phyloP scores from a whole-genome alignment of 1,284 basidiomycete species.

The Cryptococcus sp. region DNA sequence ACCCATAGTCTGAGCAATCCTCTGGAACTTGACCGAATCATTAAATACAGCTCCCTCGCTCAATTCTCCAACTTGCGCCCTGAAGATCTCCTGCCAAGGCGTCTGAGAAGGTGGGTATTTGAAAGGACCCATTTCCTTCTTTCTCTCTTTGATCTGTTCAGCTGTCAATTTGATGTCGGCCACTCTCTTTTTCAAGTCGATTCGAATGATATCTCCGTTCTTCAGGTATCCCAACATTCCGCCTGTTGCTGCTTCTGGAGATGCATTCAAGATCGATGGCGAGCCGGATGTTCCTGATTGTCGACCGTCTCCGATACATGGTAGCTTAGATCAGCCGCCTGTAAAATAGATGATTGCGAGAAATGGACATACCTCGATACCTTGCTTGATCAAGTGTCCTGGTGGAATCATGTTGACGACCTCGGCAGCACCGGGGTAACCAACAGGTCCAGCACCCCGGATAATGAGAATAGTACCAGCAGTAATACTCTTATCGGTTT shows the following conservation, averaged over 20 bases:
- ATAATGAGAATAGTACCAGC: slow-evolving; percentile 43
- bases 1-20: slow-evolving; percentile 41
- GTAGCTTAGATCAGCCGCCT: slow-evolving; percentile 17
- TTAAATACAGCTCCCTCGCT: slow-evolving; percentile 47
- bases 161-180: slow-evolving; percentile 35
- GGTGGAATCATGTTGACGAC: slow-evolving; percentile 49
- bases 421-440: slow-evolving; percentile 45
- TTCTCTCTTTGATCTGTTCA: slow-evolving; percentile 36
- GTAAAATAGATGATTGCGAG: neutral
- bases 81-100: slow-evolving; percentile 48
- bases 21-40: slow-evolving; percentile 43
- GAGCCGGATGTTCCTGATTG: slow-evolving; percentile 47
- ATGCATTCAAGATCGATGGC: slow-evolving; percentile 46
- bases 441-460: slow-evolving; percentile 44
- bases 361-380: slow-evolving; percentile 28
- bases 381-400: slow-evolving; percentile 43
- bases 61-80: slow-evolving; percentile 37
- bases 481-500: slow-evolving; percentile 26
- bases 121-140: slow-evolving; percentile 34
- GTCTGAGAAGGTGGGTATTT: slow-evolving; percentile 38
- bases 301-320: slow-evolving; percentile 46
- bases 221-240: slow-evolving; percentile 44
- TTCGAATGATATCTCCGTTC: slow-evolving; percentile 45
- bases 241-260: slow-evolving; percentile 44
- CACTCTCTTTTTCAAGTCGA: slow-evolving; percentile 39